Percentiles rank a stretch among this genome's conserved stretches.
These are phyloP conservation scores for Hanseniaspora clermontiae DNA, from an alignment of 805 yeast genomes.

Conservation along the genomic window DNA sequence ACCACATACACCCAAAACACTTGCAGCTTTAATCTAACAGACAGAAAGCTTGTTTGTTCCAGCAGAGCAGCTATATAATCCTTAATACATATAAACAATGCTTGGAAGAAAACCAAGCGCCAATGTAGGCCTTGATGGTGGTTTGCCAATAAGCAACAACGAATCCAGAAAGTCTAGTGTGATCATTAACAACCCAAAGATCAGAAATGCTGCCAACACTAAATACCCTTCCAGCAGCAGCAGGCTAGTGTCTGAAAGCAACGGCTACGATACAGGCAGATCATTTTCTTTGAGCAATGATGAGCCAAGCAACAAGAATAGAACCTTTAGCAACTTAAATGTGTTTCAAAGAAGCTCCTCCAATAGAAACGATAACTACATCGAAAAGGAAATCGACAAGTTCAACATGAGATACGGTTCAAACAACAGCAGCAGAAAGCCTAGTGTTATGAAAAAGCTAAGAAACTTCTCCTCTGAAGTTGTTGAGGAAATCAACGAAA, in stretches of 20 bases:
- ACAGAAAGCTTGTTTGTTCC: too few relatives aligned
- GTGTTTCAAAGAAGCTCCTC: conserved; percentile 10
- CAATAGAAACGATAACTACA: conserved; percentile 12
- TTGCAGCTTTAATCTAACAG: too few relatives aligned
- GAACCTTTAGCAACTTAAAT: conserved; percentile 11
- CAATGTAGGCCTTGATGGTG: conserved; percentile 4
- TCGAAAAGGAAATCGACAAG: conserved; percentile 13
- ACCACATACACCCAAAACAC: too few relatives aligned
- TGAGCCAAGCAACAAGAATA: neutral
- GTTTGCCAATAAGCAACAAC: conserved; percentile 8
- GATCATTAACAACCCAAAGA: conserved; percentile 9
- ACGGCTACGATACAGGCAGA: conserved; percentile 10
- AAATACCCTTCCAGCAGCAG: neutral
- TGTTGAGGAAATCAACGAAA: conserved; percentile 8
- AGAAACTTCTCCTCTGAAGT: conserved; percentile 10
- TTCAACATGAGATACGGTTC: conserved; percentile 14
- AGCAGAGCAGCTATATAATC: too few relatives aligned
- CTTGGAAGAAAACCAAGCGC: conserved; percentile 9
- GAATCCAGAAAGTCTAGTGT: conserved; percentile 11
- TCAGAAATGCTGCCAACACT: neutral
- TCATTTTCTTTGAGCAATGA: conserved; percentile 8
- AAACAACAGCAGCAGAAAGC: conserved; percentile 7
- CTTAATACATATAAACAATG: neutral
- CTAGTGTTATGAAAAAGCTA: conserved; percentile 11
- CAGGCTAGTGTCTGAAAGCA: neutral